Conservation (phyloP, 2,329 filamentous ascomycete genomes). For the Stachybotrys chartarum region DNA sequence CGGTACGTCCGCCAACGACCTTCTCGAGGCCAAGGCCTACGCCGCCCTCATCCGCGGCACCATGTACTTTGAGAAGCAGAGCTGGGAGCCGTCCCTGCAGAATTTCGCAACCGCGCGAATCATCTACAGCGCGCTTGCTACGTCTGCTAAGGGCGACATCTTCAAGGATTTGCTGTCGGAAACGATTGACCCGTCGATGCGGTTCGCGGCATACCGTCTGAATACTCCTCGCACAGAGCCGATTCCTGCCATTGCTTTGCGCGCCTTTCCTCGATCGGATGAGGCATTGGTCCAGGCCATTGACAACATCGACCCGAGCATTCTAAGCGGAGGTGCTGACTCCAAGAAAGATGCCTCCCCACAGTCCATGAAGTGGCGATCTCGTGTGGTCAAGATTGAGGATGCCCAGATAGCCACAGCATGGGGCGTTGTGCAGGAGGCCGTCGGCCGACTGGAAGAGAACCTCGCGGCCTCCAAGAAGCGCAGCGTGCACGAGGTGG, state of each 20-base stretch:
- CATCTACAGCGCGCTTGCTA: conserved; percentile 72
- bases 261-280: conserved; percentile 66
- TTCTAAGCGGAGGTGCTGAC: conserved; percentile 48
- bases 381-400: conserved; percentile 78
- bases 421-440: conserved; percentile 59
- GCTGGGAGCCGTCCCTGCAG: conserved; percentile 72
- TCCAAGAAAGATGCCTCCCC: conserved; percentile 50
- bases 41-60: conserved; percentile 68
- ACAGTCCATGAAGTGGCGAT: conserved; percentile 77
- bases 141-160: conserved; percentile 55
- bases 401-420: conserved; percentile 87
- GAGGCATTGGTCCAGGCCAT: conserved; percentile 57
- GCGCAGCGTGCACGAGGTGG: conserved; percentile 56
- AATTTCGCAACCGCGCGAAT: conserved; percentile 71
- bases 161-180: conserved; percentile 81
- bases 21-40: conserved; percentile 84
- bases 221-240: conserved; percentile 80
- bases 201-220: conserved; percentile 89
- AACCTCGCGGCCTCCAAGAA: conserved; percentile 36
- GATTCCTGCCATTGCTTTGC: conserved; percentile 69
- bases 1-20: conserved; percentile 60
- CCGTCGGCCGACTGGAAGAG: conserved; percentile 41
- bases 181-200: conserved; percentile 86
- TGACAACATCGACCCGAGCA: conserved; percentile 60
- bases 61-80: conserved; percentile 78